Evolutionary conservation across 1,284 basidiomycete species (phyloP).

Genomic region (Volvariella surrecta): DNA sequence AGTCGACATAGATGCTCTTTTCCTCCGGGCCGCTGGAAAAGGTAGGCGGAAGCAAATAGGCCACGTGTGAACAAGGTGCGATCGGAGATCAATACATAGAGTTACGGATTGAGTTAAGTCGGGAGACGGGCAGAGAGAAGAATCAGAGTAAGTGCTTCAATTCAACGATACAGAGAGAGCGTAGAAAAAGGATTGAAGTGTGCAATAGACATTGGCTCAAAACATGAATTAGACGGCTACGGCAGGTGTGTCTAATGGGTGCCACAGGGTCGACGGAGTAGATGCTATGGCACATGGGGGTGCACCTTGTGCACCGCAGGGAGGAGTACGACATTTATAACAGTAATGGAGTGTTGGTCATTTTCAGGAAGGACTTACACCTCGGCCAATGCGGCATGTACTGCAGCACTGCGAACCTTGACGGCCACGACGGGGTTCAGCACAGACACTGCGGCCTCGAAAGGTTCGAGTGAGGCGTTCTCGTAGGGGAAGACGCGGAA

Average conservation of each 20-base stretch:
- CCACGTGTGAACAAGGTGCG: slow-evolving; percentile 3
- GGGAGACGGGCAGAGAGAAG: not conserved
- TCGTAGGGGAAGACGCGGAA: slow-evolving; percentile 75
- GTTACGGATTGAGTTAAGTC: not conserved
- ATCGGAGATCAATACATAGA: not conserved
- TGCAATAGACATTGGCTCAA: no score
- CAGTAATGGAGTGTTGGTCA: no score
- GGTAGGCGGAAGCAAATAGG: not conserved
- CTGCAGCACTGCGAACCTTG: slow-evolving; percentile 73
- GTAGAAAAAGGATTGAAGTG: no score
- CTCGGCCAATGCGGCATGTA: slow-evolving; percentile 72
- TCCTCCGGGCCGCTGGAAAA: slow-evolving; percentile 41
- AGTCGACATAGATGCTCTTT: slow-evolving; percentile 57
- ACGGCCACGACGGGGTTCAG: slow-evolving; percentile 79
- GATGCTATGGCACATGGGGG: not conserved
- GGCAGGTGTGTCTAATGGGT: not conserved
- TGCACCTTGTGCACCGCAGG: no score
- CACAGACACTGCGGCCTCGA: slow-evolving; percentile 62
- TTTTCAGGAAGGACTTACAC: slow-evolving; percentile 35
- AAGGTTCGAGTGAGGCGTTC: slow-evolving; percentile 57
- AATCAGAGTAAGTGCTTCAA: no score
- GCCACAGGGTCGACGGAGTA: not conserved
- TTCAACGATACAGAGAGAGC: not conserved
- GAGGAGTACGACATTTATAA: no score
- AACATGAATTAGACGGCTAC: no score